These are phyloP conservation scores for Rhizopogon vesiculosus DNA, from an alignment of 768 basidiomycete species.

Conservation along the genomic window DNA sequence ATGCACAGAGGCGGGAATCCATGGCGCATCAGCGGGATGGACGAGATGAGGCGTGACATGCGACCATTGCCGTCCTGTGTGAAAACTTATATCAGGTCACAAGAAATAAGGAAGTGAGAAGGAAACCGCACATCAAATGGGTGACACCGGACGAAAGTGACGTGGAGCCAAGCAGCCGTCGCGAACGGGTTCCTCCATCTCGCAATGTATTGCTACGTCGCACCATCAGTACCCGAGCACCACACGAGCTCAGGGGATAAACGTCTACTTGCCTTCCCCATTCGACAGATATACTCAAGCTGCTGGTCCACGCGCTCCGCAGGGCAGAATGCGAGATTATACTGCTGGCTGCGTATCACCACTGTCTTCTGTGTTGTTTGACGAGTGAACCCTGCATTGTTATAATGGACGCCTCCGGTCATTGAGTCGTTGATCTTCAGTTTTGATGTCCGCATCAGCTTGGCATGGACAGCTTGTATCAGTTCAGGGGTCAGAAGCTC, in stretches of 20 bases:
- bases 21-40: constrained; percentile 28
- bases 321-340: constrained; percentile 29
- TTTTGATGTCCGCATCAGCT: constrained; percentile 28
- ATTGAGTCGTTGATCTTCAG: constrained; percentile 15
- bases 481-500: constrained; percentile 22
- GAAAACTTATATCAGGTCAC: neutral
- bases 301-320: constrained; percentile 26
- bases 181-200: constrained; percentile 34
- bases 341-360: constrained; percentile 25
- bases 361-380: constrained; percentile 24
- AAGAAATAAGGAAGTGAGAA: neutral
- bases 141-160: constrained; percentile 30
- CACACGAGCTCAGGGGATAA: neutral
- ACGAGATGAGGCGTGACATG: constrained; percentile 28
- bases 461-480: constrained; percentile 25
- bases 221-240: neutral
- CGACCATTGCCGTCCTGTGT: constrained; percentile 31
- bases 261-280: constrained; percentile 22
- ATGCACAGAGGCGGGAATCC: constrained; percentile 29
- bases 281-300: constrained; percentile 30
- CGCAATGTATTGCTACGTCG: constrained; percentile 29
- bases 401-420: constrained; percentile 16
- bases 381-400: constrained; percentile 26
- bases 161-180: constrained; percentile 30
- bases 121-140: constrained; percentile 28